Evolutionary conservation across 1,139 yeast species (phyloP).

Genomic region (Saccharomyces pastorianus): DNA sequence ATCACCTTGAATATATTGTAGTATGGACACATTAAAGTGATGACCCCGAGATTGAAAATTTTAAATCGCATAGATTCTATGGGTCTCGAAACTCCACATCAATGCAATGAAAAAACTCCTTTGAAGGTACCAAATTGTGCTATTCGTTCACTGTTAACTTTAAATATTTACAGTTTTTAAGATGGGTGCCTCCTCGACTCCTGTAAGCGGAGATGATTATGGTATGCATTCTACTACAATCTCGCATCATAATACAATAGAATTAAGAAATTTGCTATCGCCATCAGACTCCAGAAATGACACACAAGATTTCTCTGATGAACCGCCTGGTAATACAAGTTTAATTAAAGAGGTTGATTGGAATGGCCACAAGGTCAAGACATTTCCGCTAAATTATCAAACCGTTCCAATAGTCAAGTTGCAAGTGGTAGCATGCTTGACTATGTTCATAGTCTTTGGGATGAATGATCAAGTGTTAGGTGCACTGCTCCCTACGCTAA

Average conservation of each 20-base stretch:
- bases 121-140: background rate
- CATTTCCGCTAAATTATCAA: conserved; percentile 26
- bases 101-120: too few species aligned
- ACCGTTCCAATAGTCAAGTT: conserved; percentile 20
- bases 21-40: background rate
- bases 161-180: background rate
- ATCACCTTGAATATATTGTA: background rate
- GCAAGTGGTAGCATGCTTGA: conserved; percentile 24
- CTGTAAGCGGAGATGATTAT: background rate
- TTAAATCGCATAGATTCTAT: background rate
- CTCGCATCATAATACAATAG: background rate
- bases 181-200: background rate
- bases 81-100: too few species aligned
- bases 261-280: background rate
- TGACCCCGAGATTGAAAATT: background rate
- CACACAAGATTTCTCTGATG: background rate
- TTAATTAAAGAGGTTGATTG: conserved; percentile 17
- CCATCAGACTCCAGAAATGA: background rate
- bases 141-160: too few species aligned
- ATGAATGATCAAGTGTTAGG: conserved; percentile 31
- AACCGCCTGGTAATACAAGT: background rate
- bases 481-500: conserved; percentile 27
- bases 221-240: background rate
- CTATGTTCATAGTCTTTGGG: conserved; percentile 29
- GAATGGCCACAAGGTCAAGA: conserved; percentile 21